Base-by-base conservation (phyloP, 306 rosid species). In the Nissolia schottii region DNA sequence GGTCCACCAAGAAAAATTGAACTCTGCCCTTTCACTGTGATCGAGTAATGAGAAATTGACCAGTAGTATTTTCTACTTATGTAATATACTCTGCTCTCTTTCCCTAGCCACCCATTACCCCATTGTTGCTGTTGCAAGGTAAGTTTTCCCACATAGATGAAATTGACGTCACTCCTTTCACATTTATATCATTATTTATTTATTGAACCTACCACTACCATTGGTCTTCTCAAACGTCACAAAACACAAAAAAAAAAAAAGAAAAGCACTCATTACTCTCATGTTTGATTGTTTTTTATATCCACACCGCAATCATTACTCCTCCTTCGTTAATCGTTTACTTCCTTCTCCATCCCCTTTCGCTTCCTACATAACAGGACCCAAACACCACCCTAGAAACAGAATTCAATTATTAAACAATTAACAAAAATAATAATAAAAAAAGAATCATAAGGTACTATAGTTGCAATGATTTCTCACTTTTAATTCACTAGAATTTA, bases 381-480 rank as follows among this genome's bases (percentile, higher is more conserved):
- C 81, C 54, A 67, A 67, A n/a, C 79, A 66, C 25, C 55, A n/a
- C 14, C 38, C 43, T n/a, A n/a, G n/a, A n/a, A n/a, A n/a, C 15
- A 20, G 12, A 49, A 5, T 32, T 3, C 3, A 77, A 60, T 53
- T 66, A 77, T 77, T 31, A 70, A 70, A 35, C 71, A 54, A 70
- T 70, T n/a, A 41, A 37, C 3, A 67, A 41, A 50, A 78, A 54
- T 7, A 10, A 16, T 9, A 5, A 61, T 34, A 2, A 63, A 20
- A 38, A 11, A 63, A 51, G 28, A 61, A 32, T 49, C 25, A 73
- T 24, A 48, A 22, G 3, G 8, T 29, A 74, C 48, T 71, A 74
- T 40, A 74, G 40, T 69, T 63, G 83, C 76, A 82, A 74, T 63
- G 56, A 82, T 78, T 77, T 63, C 53, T 57, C 66, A 54, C 71